A percentile compares a stretch with the other conserved stretches of the same genome.
Evolutionary conservation across 1,284 basidiomycete genomes (phyloP).

Genomic region (Pseudozyma pruni): DNA sequence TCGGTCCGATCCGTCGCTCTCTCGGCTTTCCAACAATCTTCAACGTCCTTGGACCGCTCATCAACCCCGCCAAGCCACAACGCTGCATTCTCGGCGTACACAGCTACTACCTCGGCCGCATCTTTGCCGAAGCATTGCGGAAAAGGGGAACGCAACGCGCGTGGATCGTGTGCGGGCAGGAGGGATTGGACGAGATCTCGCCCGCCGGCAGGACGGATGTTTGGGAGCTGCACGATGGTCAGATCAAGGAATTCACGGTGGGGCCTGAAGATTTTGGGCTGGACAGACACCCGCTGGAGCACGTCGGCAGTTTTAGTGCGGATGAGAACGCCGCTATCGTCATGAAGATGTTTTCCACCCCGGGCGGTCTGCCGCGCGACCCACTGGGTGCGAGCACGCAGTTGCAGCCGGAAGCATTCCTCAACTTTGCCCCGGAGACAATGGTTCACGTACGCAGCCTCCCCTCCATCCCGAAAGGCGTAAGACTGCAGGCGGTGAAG

Average conservation of each 20-base stretch:
- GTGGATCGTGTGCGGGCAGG: slow-evolving; percentile 91
- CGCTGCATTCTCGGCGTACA: slow-evolving; percentile 89
- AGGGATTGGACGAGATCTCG: slow-evolving; percentile 93
- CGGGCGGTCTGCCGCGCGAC: slow-evolving; percentile 8
- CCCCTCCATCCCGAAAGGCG: slow-evolving; percentile 49
- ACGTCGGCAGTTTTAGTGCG: slow-evolving; percentile 52
- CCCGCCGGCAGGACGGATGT: slow-evolving; percentile 83
- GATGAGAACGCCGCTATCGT: slow-evolving; percentile 63
- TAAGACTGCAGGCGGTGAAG: slow-evolving; percentile 52
- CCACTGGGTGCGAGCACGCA: slow-evolving; percentile 9
- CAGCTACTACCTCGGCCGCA: slow-evolving; percentile 81
- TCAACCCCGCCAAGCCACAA: slow-evolving; percentile 87
- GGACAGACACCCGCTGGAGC: slow-evolving; percentile 46
- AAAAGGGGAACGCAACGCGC: slow-evolving; percentile 78
- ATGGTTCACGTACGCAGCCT: slow-evolving; percentile 30
- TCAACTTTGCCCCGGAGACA: slow-evolving; percentile 25
- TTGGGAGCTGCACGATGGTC: slow-evolving; percentile 58
- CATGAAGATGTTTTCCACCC: slow-evolving; percentile 48
- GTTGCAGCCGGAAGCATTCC: slow-evolving; percentile 30
- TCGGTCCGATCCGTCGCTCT: slow-evolving; percentile 85
- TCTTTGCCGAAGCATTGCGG: slow-evolving; percentile 81
- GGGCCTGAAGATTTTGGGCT: slow-evolving; percentile 62
- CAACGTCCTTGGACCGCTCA: slow-evolving; percentile 92
- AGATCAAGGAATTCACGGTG: slow-evolving; percentile 55
- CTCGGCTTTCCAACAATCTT: slow-evolving; percentile 97